A percentile compares a stretch with the other conserved stretches of the same genome.
These are phyloP conservation scores for Bullera alba DNA, from an alignment of 768 basidiomycete species.

Conservation along the genomic window DNA sequence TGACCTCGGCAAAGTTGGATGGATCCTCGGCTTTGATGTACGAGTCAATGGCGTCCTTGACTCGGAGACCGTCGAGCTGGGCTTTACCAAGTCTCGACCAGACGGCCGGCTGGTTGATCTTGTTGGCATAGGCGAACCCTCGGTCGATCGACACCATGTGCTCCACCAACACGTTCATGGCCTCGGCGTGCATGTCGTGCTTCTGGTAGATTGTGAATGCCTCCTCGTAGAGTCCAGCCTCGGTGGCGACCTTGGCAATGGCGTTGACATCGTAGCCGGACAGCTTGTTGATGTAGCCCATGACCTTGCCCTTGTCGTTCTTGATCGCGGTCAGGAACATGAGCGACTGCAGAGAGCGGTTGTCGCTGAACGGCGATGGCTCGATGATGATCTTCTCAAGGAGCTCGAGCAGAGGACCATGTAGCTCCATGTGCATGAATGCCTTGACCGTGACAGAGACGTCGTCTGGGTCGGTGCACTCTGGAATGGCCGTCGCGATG, in stretches of 20 bases:
- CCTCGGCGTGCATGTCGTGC: constrained; percentile 87
- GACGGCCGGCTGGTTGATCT: constrained; percentile 91
- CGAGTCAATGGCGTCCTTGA: constrained; percentile 97
- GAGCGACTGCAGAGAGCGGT: constrained; percentile 91
- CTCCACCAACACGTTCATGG: constrained; percentile 95
- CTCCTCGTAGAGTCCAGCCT: constrained; percentile 91
- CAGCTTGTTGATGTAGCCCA: constrained; percentile 94
- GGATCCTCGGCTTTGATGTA: constrained; percentile 97
- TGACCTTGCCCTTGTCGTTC: constrained; percentile 96
- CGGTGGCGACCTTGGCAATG: constrained; percentile 93
- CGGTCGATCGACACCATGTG: constrained; percentile 97
- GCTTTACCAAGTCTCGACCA: constrained; percentile 99
- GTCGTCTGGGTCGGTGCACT: constrained; percentile 96
- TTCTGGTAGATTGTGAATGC: constrained; percentile 97
- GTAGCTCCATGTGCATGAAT: constrained; percentile 92
- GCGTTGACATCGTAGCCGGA: constrained; percentile 90
- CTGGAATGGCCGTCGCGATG: constrained; percentile 87
- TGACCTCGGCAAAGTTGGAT: constrained; percentile 86
- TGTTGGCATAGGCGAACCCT: constrained; percentile 89
- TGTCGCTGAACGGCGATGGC: constrained; percentile 94
- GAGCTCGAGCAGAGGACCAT: constrained; percentile 91
- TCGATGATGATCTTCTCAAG: constrained; percentile 98
- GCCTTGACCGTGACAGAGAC: constrained; percentile 98
- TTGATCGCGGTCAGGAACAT: constrained; percentile 91
- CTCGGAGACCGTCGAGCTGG: constrained; percentile 92